Conservation (phyloP, 345 rosid species). For the Nasturtium officinale region DNA sequence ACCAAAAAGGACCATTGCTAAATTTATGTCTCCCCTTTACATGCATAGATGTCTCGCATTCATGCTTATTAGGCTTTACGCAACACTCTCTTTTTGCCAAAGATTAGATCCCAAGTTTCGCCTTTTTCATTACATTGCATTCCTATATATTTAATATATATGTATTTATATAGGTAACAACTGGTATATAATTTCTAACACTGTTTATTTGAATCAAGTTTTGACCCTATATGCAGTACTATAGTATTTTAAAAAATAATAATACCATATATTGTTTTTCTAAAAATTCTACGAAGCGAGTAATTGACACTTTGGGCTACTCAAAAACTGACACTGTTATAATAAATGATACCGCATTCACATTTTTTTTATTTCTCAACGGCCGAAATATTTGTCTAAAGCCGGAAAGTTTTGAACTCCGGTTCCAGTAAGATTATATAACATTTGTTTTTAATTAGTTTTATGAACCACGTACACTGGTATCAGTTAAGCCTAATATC, state of each 20-base stretch:
- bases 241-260: not conserved
- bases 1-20: constrained; percentile 39
- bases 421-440: not conserved
- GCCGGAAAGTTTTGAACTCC: not conserved
- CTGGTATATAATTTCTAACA: not conserved
- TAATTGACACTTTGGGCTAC: constrained; percentile 5
- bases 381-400: not conserved
- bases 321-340: not conserved
- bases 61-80: constrained; percentile 38
- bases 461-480: not conserved
- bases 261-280: not conserved
- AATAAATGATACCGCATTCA: not conserved
- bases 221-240: not conserved
- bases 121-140: too few relatives aligned
- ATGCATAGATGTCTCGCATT: constrained; percentile 42
- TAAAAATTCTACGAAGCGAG: not conserved
- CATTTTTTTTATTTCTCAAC: not conserved
- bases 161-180: not conserved
- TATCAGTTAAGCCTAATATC: too few relatives aligned
- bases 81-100: constrained; percentile 42
- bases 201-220: not conserved
- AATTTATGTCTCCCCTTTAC: constrained; percentile 37
- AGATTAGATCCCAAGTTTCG: constrained; percentile 39
- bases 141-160: not conserved
- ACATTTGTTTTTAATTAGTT: not conserved